Evolutionary conservation across 768 basidiomycete genomes (phyloP).

Genomic region (Amyloporia xantha): DNA sequence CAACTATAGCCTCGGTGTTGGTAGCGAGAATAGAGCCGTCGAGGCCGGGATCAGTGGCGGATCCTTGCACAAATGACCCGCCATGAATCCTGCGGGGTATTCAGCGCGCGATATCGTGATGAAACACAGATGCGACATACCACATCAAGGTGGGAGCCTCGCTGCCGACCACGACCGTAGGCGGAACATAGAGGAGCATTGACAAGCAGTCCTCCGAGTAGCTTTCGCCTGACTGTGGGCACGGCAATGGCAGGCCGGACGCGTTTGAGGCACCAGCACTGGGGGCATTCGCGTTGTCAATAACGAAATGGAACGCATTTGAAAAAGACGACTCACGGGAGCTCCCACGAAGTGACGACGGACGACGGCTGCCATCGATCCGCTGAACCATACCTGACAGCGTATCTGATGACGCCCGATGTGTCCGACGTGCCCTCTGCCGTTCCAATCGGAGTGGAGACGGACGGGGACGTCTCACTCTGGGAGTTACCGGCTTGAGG

Average conservation of each 20-base stretch:
- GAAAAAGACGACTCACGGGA: conserved; percentile 44
- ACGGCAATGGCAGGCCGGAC: conserved; percentile 56
- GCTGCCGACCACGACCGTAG: conserved; percentile 24
- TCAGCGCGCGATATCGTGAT: background rate
- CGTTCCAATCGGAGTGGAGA: conserved; percentile 47
- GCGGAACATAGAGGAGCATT: conserved; percentile 67
- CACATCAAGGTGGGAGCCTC: conserved; percentile 52
- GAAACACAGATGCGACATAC: conserved; percentile 29
- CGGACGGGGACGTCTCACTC: conserved; percentile 14
- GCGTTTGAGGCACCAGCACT: conserved; percentile 48
- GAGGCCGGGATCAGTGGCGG: conserved; percentile 63
- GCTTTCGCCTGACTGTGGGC: conserved; percentile 56
- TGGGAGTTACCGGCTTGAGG: conserved; percentile 22
- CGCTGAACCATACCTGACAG: conserved; percentile 62
- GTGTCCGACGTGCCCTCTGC: conserved; percentile 47
- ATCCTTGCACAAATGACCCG: conserved; percentile 71
- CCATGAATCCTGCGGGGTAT: conserved; percentile 65
- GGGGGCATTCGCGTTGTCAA: background rate
- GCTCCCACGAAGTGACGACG: conserved; percentile 46
- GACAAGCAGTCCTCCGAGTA: conserved; percentile 78
- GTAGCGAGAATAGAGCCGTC: conserved; percentile 73
- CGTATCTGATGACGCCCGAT: conserved; percentile 47
- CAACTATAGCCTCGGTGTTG: conserved; percentile 69
- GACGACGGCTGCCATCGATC: conserved; percentile 54
- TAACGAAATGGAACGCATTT: background rate